Base-by-base conservation (phyloP, 2,329 filamentous ascomycete genomes). In the Pseudopithomyces maydicus region DNA sequence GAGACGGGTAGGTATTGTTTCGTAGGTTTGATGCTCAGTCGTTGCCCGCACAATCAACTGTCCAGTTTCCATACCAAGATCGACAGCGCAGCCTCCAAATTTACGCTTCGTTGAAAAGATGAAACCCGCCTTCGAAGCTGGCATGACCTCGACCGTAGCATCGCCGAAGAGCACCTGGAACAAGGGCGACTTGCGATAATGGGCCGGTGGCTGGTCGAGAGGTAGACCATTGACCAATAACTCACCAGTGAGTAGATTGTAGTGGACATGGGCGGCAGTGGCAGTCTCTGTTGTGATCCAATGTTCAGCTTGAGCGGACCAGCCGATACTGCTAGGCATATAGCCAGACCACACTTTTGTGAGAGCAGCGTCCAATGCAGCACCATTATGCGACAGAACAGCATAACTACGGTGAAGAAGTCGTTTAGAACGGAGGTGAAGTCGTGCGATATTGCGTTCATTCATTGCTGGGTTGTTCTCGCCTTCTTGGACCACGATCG, bases 31-130 rank as follows among this genome's bases (percentile, higher is more conserved):
- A 2, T 19, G 36, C 2, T 57, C 26, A 7, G 33, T 15, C 2
- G 55, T 19, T 1, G 71, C 66, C 0, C 62, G 44, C 0, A 76
- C 32, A 4, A 71, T 45, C 51, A 75, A 58, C 3, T 73, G 65
- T 3, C 17, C 2, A 0, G 33, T 47, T 2, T 51, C 17, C 66
- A 71, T 65, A 12, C 70, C 74, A 35, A 84, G 76, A 33, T 76
- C 69, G 0, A 84, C 29, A 12, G 63, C 50, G 38, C 66, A 54
- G 5, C 52, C 52, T 8, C 57, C 52, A 38, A 63, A 65, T 8
- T 38, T 44, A 0, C 55, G 60, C 29, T 74, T 79, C 0, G 70
- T 68, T 0, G 76, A 78, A 51, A 81, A 83, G 0, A 60, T 50
- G 74, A 84, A 77, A 1, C 79, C 35, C 5, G 35, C 5, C 6